A percentile compares a stretch with the other conserved stretches of the same genome.
Conservation (phyloP, 2,329 filamentous ascomycete genomes). For the Beauveria asiatica region DNA sequence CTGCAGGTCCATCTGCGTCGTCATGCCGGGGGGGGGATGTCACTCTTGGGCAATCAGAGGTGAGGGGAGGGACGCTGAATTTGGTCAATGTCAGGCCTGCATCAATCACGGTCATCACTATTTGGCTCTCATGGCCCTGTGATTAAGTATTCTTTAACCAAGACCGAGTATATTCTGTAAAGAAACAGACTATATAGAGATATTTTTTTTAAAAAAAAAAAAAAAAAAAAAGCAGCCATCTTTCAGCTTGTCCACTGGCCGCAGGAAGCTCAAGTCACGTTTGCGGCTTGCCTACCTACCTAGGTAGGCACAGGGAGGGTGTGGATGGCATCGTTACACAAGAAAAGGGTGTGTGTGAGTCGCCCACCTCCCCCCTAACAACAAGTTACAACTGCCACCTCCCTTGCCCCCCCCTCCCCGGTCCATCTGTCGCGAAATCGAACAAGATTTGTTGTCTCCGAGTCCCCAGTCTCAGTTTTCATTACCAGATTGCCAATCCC, state of each 20-base stretch:
- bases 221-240: neutral
- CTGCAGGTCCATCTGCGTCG: neutral
- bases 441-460: neutral
- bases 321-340: neutral
- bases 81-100: neutral
- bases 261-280: conserved; percentile 4
- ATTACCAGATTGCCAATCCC: too few species aligned
- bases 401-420: neutral
- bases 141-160: too few species aligned
- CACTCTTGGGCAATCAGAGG: too few species aligned
- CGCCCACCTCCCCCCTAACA: neutral
- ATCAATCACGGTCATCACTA: too few species aligned
- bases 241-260: conserved; percentile 2
- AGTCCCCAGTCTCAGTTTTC: too few species aligned
- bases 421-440: neutral
- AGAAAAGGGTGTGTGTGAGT: neutral
- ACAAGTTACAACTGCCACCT: neutral
- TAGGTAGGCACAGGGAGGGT: too few species aligned
- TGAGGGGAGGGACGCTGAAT: too few species aligned
- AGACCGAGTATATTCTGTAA: too few species aligned
- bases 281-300: neutral
- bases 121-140: too few species aligned
- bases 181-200: too few species aligned
- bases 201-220: too few species aligned
- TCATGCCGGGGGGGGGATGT: neutral